These are phyloP conservation scores for Bruguiera sexangula DNA, from an alignment of 345 rosid species.

Conservation along the genomic window DNA sequence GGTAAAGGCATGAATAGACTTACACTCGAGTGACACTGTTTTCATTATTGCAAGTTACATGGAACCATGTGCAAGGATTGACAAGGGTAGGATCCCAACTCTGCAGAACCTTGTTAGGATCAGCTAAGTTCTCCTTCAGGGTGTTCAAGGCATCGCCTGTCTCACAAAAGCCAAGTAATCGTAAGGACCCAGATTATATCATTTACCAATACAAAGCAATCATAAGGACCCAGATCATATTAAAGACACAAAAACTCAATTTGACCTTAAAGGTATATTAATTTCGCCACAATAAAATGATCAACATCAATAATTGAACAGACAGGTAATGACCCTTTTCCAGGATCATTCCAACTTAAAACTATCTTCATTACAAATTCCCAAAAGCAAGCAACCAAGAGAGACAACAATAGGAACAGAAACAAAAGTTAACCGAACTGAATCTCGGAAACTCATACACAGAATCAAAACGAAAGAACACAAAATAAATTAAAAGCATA, in stretches of 20 bases:
- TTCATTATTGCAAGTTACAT: slow-evolving; percentile 73
- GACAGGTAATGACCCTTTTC: no score
- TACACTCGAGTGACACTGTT: slow-evolving; percentile 76
- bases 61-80: slow-evolving; percentile 85
- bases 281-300: no score
- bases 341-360: not conserved
- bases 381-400: not conserved
- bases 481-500: slow-evolving; percentile 12
- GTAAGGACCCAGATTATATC: not conserved
- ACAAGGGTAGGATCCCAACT: slow-evolving; percentile 82
- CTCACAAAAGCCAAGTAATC: slow-evolving; percentile 5
- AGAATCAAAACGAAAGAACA: not conserved
- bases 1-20: slow-evolving; percentile 33
- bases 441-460: slow-evolving; percentile 8
- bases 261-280: no score
- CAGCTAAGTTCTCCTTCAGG: slow-evolving; percentile 53
- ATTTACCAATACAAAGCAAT: not conserved
- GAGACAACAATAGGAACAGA: not conserved
- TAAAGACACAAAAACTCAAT: no score
- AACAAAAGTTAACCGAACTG: slow-evolving; percentile 7
- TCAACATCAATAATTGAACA: no score
- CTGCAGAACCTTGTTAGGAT: slow-evolving; percentile 69
- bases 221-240: not conserved
- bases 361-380: not conserved
- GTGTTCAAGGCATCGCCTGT: slow-evolving; percentile 88